A percentile compares a stretch with the other conserved stretches of the same genome.
Conservation (phyloP, 495 filamentous ascomycete genomes). For the Platismatia glauca region DNA sequence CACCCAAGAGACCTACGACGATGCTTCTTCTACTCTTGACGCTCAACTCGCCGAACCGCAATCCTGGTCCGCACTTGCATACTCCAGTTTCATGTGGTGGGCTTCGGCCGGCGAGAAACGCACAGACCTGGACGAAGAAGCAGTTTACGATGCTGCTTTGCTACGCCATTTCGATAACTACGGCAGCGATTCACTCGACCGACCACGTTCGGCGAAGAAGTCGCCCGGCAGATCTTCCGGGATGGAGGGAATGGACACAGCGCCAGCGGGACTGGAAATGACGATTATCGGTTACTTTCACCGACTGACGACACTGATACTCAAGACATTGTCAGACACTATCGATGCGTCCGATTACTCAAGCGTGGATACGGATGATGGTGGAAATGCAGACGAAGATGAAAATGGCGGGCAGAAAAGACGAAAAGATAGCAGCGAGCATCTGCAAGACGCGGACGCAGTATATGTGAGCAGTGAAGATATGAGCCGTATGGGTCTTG, state of each 20-base stretch:
- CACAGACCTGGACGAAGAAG: slow-evolving; percentile 33
- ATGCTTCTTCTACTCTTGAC: slow-evolving; percentile 32
- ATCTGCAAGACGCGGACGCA: slow-evolving; percentile 24
- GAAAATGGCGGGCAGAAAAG: slow-evolving; percentile 22
- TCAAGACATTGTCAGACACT: slow-evolving; percentile 61
- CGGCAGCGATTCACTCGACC: slow-evolving; percentile 26
- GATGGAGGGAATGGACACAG: slow-evolving; percentile 10
- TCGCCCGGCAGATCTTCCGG: slow-evolving; percentile 29
- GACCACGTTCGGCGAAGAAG: slow-evolving; percentile 15
- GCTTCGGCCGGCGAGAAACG: slow-evolving; percentile 85
- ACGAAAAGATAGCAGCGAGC: slow-evolving; percentile 10
- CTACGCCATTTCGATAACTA: slow-evolving; percentile 32
- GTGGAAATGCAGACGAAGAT: slow-evolving; percentile 35
- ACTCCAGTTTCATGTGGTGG: slow-evolving; percentile 96
- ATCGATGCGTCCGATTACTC: slow-evolving; percentile 47
- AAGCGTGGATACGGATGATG: slow-evolving; percentile 26
- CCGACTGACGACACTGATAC: slow-evolving; percentile 62
- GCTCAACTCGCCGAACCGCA: slow-evolving; percentile 57
- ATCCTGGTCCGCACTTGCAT: slow-evolving; percentile 85
- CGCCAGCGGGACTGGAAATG: slow-evolving; percentile 43
- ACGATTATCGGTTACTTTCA: slow-evolving; percentile 89
- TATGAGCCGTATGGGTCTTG: slow-evolving; percentile 71
- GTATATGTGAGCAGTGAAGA: slow-evolving; percentile 59
- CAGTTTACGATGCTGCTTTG: slow-evolving; percentile 30
- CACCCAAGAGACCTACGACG: slow-evolving; percentile 27